Evolutionary conservation across 2,329 filamentous ascomycete genomes (phyloP).

Genomic region (Neofusicoccum sp.): DNA sequence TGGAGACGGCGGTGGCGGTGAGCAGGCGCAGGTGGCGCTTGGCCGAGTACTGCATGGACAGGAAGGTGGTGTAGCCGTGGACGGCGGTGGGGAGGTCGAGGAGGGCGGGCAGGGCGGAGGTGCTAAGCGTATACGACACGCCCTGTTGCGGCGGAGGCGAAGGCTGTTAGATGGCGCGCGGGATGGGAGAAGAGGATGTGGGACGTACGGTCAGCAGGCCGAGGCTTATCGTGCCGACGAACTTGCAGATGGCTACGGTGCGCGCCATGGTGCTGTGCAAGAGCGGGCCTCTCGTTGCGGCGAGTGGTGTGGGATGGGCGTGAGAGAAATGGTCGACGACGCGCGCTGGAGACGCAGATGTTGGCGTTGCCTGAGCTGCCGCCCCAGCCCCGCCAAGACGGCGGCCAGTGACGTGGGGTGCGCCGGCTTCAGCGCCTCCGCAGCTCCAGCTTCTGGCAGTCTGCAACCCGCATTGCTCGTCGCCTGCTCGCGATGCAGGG

Average conservation of each 20-base stretch:
- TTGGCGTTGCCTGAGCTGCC: background rate
- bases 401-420: constrained; percentile 4
- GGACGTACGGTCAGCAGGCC: constrained; percentile 79
- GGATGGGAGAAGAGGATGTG: background rate
- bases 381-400: constrained; percentile 4
- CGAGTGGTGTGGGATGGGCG: background rate
- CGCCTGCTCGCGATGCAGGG: background rate
- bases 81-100: constrained; percentile 75
- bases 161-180: constrained; percentile 7
- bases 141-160: constrained; percentile 56
- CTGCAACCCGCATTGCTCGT: background rate
- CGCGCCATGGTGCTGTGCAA: constrained; percentile 56
- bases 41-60: constrained; percentile 57
- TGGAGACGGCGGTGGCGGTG: constrained; percentile 65
- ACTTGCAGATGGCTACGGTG: constrained; percentile 78
- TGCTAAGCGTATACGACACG: constrained; percentile 79
- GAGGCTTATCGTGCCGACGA: constrained; percentile 85
- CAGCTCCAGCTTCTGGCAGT: background rate
- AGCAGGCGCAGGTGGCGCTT: constrained; percentile 65
- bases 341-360: background rate
- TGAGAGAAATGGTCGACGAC: background rate
- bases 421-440: constrained; percentile 1
- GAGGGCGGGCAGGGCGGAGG: constrained; percentile 75
- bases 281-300: constrained; percentile 8
- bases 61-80: constrained; percentile 67